phyloP scores from a whole-genome alignment of 768 basidiomycete genomes.

The Scleroderma bovista region DNA sequence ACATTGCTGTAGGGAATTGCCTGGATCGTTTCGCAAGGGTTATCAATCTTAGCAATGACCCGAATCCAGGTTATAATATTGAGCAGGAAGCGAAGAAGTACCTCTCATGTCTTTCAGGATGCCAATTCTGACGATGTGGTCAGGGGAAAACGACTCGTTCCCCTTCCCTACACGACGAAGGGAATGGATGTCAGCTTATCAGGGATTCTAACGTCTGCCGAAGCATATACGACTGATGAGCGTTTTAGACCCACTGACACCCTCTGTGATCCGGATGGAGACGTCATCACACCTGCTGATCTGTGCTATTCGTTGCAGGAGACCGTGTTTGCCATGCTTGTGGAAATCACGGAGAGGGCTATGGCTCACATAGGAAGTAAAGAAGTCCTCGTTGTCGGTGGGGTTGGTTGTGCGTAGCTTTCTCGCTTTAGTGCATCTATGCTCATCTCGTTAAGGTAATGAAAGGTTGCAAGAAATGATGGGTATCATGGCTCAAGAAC shows the following conservation, averaged over 20 bases:
- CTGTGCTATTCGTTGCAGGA: slow-evolving; percentile 97
- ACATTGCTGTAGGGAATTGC: slow-evolving; percentile 99
- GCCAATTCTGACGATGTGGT: neutral
- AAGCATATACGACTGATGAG: slow-evolving; percentile 83
- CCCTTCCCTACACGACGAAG: slow-evolving; percentile 92
- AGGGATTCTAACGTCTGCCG: slow-evolving; percentile 85
- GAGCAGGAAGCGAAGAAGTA: slow-evolving; percentile 93
- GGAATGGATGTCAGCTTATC: slow-evolving; percentile 98
- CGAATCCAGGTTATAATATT: slow-evolving; percentile 94
- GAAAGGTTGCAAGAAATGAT: slow-evolving; percentile 96
- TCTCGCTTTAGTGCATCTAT: neutral
- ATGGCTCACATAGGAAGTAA: slow-evolving; percentile 98
- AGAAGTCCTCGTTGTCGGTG: slow-evolving; percentile 96
- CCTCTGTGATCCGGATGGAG: slow-evolving; percentile 37
- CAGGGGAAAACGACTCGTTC: slow-evolving; percentile 79
- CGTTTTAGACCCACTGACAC: slow-evolving; percentile 57
- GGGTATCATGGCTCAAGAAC: slow-evolving; percentile 92
- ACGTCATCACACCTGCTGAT: slow-evolving; percentile 91
- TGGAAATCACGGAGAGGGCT: slow-evolving; percentile 97
- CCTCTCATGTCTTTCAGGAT: slow-evolving; percentile 1
- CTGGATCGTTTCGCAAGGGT: slow-evolving; percentile 95
- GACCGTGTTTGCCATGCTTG: slow-evolving; percentile 95
- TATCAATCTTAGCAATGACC: slow-evolving; percentile 92
- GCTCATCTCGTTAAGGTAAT: slow-evolving; percentile 55
- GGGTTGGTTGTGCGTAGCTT: slow-evolving; percentile 93